A percentile compares a stretch with the other conserved stretches of the same genome.
Conservation (phyloP, 1,284 basidiomycete genomes). For the Leccinum colubrinum region DNA sequence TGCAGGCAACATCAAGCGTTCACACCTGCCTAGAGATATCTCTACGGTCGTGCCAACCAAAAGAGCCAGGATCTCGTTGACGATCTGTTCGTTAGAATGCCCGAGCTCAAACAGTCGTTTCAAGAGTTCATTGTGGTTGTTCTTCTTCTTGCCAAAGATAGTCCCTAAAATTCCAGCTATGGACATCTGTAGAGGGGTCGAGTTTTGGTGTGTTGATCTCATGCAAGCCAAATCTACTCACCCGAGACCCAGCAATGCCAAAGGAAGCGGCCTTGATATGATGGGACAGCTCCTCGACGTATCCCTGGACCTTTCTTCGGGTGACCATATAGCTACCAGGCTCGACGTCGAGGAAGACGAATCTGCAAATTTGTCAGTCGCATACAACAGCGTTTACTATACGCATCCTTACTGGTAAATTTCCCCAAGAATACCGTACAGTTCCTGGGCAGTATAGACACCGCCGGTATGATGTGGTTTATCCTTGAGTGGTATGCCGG, state of each 20-base stretch:
- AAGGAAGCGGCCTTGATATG: slow-evolving; percentile 51
- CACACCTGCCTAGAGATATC: slow-evolving; percentile 56
- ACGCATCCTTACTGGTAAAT: slow-evolving; percentile 57
- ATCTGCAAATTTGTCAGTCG: slow-evolving; percentile 40
- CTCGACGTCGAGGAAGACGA: slow-evolving; percentile 72
- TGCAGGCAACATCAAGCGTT: neutral
- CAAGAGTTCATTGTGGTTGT: slow-evolving; percentile 48
- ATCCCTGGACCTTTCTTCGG: slow-evolving; percentile 46
- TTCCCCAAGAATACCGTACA: slow-evolving; percentile 63
- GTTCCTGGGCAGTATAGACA: slow-evolving; percentile 56
- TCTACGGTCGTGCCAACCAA: slow-evolving; percentile 68
- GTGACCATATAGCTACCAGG: slow-evolving; percentile 53
- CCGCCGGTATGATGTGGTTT: slow-evolving; percentile 46
- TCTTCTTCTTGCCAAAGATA: slow-evolving; percentile 51
- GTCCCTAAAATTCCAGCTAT: slow-evolving; percentile 45
- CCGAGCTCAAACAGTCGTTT: slow-evolving; percentile 56
- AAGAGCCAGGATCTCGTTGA: slow-evolving; percentile 70
- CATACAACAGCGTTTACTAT: neutral
- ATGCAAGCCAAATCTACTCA: slow-evolving; percentile 6
- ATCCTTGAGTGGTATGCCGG: slow-evolving; percentile 72
- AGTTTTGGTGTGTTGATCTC: neutral
- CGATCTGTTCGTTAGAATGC: slow-evolving; percentile 54
- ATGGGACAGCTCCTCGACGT: slow-evolving; percentile 51
- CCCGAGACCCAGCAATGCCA: slow-evolving; percentile 26
- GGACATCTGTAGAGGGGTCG: slow-evolving; percentile 42